phyloP scores from a whole-genome alignment of 2,329 filamentous ascomycete species.

The Alternaria gansuensis region DNA sequence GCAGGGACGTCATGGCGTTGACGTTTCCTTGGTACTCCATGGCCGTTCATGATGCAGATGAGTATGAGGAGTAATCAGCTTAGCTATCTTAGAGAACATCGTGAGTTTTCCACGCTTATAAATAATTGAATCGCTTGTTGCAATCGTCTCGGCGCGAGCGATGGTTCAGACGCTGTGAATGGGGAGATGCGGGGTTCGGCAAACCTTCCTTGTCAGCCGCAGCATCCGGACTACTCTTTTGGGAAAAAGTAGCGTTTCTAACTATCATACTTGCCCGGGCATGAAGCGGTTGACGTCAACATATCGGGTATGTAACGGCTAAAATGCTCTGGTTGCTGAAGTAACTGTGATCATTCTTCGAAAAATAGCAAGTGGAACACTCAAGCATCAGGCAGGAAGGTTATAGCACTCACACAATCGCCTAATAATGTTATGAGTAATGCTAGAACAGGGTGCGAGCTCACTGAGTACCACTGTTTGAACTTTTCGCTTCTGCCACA shows the following conservation, averaged over 20 bases:
- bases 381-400: not conserved
- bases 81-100: not conserved
- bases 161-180: slow-evolving; percentile 20
- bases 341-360: not conserved
- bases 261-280: not conserved
- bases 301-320: not conserved
- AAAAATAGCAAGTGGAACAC: not conserved
- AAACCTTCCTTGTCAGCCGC: slow-evolving; percentile 18
- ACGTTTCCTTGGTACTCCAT: not conserved
- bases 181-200: slow-evolving; percentile 29
- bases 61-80: too few relatives aligned
- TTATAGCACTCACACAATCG: not conserved
- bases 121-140: not conserved
- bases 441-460: not conserved
- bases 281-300: not conserved
- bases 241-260: not conserved
- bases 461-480: not conserved
- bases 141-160: not conserved
- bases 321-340: not conserved
- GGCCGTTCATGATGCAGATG: slow-evolving; percentile 8
- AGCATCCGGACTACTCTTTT: slow-evolving; percentile 12
- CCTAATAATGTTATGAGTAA: not conserved
- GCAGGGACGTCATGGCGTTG: slow-evolving; percentile 23
- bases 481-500: not conserved
- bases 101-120: not conserved